phyloP scores from a whole-genome alignment of 1,284 basidiomycete genomes.

The Ganoderma sp. region DNA sequence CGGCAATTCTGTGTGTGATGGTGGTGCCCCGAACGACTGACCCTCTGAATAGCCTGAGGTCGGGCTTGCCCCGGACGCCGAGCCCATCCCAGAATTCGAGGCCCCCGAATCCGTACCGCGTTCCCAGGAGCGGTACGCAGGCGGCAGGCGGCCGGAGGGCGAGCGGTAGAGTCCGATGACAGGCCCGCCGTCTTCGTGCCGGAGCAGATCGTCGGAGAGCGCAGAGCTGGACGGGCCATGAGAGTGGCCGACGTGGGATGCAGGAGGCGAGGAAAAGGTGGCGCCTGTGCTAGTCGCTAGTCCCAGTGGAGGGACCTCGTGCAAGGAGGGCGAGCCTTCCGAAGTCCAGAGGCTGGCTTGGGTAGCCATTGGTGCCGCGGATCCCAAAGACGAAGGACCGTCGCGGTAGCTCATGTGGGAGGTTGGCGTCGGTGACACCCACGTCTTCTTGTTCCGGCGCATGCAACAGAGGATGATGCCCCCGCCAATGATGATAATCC shows the following conservation, averaged over 20 bases:
- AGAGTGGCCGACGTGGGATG: neutral
- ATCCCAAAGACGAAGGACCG: neutral
- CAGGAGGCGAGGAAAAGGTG: neutral
- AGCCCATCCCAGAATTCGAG: neutral
- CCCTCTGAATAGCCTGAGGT: constrained; percentile 7
- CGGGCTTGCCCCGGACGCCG: neutral
- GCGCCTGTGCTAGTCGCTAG: neutral
- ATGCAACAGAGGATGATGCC: constrained; percentile 16
- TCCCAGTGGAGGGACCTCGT: neutral
- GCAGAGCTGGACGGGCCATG: neutral
- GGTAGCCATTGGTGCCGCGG: neutral
- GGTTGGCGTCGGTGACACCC: constrained; percentile 14
- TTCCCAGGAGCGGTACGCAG: constrained; percentile 31
- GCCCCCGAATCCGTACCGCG: constrained; percentile 3
- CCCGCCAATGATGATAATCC: constrained; percentile 3
- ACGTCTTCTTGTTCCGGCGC: neutral
- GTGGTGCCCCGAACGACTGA: constrained; percentile 4
- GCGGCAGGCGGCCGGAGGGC: constrained; percentile 24
- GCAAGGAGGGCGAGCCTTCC: neutral
- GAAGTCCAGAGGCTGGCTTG: neutral
- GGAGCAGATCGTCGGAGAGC: constrained; percentile 6
- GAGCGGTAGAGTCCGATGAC: constrained; percentile 19
- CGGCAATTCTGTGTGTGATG: neutral
- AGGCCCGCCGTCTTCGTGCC: constrained; percentile 25
- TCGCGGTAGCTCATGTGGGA: neutral